Base-by-base conservation (phyloP, 768 basidiomycete genomes). In the Mycena polygramma region DNA sequence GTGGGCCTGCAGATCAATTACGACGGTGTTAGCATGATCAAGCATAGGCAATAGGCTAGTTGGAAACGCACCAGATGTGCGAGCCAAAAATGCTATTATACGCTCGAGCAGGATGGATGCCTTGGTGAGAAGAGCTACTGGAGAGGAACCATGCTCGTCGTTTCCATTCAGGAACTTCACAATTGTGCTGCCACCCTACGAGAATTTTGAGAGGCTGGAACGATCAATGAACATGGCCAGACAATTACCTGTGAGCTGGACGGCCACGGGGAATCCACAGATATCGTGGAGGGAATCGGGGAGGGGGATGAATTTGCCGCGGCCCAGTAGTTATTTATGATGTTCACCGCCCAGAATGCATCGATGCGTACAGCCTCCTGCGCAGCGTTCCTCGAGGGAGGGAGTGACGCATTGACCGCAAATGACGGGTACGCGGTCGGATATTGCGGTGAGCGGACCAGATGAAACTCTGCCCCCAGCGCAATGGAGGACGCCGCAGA, bases 271-370 rank as follows among this genome's bases (percentile, higher is more conserved):
- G 61, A 59, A n/a, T 73, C 55, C 0, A 66, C 30, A 9, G 6
- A 22, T 7, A 51, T 65, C 11, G 45, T 43, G 24, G 58, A 48
- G 0, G 60, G 61, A 19, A 73, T 24, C 9, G 51, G n/a, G 8
- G 68, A 69, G 10, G 58, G 51, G 1, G 43, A 41, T 6, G 68
- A 60, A 17, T 54, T 35, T 2, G 46, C 54, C 7, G 37, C 68
- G 17, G 63, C 65, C 72, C 72, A 73, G 35, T 20, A 54, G 14
- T 70, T 70, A n/a, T 70, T 70, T 6, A 73, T 10, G 15, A 63
- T 55, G 0, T 70, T 57, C 9, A 61, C 57, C 11, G 64, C 61
- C 72, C 72, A 70, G 30, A 70, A 73, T 9, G 68, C 72, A 26
- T 67, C 30, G 17, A 67, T 63, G 6, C 72, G 63, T n/a, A 14